phyloP scores from a whole-genome alignment of 2,329 filamentous ascomycete genomes.

The Trichophyton schoenleinii region DNA sequence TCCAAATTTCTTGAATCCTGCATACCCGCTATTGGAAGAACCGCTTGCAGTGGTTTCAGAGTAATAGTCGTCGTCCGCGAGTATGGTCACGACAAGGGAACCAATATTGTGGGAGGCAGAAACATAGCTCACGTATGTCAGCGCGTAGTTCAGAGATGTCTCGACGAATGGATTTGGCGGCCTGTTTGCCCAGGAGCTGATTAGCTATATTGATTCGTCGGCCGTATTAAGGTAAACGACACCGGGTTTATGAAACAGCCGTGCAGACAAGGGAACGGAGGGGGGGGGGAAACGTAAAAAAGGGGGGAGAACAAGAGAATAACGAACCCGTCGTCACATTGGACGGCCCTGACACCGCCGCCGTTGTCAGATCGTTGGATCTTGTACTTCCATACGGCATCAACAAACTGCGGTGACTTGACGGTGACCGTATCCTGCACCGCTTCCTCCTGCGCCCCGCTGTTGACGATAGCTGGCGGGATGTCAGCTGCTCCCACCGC shows the following conservation, averaged over 20 bases:
- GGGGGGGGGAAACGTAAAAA: too few species aligned
- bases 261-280: constrained; percentile 45
- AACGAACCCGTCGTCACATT: constrained; percentile 36
- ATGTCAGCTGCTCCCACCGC: constrained; percentile 7
- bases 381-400: constrained; percentile 78
- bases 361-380: constrained; percentile 57
- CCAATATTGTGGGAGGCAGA: constrained; percentile 44
- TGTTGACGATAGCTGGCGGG: constrained; percentile 1
- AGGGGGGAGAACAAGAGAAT: neutral
- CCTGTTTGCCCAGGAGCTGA: constrained; percentile 19
- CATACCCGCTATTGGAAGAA: constrained; percentile 22
- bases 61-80: constrained; percentile 96
- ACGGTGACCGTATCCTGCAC: constrained; percentile 59
- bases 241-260: constrained; percentile 47
- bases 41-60: constrained; percentile 48
- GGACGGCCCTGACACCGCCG: constrained; percentile 70
- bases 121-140: constrained; percentile 58
- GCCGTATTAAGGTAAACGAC: neutral
- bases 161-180: constrained; percentile 77
- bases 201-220: neutral
- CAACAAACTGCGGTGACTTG: constrained; percentile 77
- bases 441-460: constrained; percentile 21
- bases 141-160: constrained; percentile 72
- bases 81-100: constrained; percentile 65
- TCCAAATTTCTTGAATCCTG: constrained; percentile 60